Percentiles rank a stretch among this genome's conserved stretches.
phyloP scores from a whole-genome alignment of 2,329 filamentous ascomycete species.

The Aciculosporium take region DNA sequence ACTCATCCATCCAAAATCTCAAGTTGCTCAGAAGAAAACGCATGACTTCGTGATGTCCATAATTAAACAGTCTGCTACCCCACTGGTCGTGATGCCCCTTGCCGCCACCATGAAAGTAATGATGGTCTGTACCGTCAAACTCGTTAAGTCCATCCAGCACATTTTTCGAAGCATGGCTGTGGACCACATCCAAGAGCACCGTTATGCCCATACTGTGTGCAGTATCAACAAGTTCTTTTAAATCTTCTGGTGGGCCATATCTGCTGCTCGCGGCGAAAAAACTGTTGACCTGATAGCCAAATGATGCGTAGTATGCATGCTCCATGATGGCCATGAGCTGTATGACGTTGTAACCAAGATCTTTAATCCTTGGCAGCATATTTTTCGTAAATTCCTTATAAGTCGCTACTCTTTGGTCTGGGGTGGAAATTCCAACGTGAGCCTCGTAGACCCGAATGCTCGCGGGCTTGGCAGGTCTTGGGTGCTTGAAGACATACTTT shows the following conservation, averaged over 20 bases:
- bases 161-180: conserved; percentile 97
- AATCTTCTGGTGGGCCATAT: conserved; percentile 82
- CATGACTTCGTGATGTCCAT: conserved; percentile 83
- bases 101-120: conserved; percentile 82
- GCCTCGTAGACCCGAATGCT: conserved; percentile 94
- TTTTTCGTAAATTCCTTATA: conserved; percentile 96
- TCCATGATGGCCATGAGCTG: conserved; percentile 99
- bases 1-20: conserved; percentile 98
- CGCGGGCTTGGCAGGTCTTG: conserved; percentile 64
- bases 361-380: conserved; percentile 81
- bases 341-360: conserved; percentile 90
- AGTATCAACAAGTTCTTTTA: conserved; percentile 93
- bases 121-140: conserved; percentile 88
- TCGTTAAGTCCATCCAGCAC: conserved; percentile 88
- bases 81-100: conserved; percentile 84
- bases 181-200: conserved; percentile 87
- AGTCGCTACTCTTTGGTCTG: conserved; percentile 74
- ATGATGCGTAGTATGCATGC: conserved; percentile 97
- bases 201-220: conserved; percentile 84
- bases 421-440: conserved; percentile 94
- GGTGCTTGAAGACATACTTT: conserved; percentile 72
- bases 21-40: conserved; percentile 93
- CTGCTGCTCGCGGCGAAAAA: conserved; percentile 97
- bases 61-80: conserved; percentile 97
- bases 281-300: conserved; percentile 96